Conservation (phyloP, 2,329 filamentous ascomycete species). For the Emergomyces pasteurianus region DNA sequence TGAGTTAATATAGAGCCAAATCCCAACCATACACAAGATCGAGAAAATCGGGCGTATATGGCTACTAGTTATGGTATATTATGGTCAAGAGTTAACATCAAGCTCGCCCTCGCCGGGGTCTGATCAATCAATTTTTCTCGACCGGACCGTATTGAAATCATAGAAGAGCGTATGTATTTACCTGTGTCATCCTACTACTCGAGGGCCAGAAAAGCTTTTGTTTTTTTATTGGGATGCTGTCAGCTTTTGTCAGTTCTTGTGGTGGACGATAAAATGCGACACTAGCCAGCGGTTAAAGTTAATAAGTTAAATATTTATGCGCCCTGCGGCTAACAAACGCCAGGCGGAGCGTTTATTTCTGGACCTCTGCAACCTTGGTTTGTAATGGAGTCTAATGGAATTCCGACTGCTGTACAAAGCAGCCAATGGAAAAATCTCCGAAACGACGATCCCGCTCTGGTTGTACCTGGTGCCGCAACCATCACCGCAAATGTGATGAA, state of each 20-base stretch:
- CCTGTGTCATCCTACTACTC: not conserved
- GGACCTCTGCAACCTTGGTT: not conserved
- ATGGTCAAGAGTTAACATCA: no score
- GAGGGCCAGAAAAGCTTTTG: not conserved
- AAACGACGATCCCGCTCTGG: conserved; percentile 12
- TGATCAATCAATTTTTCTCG: no score
- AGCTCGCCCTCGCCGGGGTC: no score
- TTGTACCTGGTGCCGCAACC: conserved; percentile 11
- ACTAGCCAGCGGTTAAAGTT: not conserved
- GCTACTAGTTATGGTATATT: no score
- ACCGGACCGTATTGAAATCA: not conserved
- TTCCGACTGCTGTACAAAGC: no score
- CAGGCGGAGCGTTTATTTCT: not conserved
- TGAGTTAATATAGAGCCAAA: not conserved
- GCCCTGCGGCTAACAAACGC: not conserved
- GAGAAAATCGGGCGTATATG: not conserved
- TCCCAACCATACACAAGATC: not conserved
- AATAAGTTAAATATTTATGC: no score
- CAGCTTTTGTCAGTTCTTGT: no score
- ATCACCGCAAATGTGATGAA: conserved; percentile 14
- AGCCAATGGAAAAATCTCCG: not conserved
- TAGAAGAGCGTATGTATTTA: not conserved
- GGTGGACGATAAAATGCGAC: no score
- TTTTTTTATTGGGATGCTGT: no score
- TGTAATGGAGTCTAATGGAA: not conserved